Percentiles rank a stretch among this genome's conserved stretches.
Conservation (phyloP, 202 grass and related monocot genomes). For the Setaria italica region DNA sequence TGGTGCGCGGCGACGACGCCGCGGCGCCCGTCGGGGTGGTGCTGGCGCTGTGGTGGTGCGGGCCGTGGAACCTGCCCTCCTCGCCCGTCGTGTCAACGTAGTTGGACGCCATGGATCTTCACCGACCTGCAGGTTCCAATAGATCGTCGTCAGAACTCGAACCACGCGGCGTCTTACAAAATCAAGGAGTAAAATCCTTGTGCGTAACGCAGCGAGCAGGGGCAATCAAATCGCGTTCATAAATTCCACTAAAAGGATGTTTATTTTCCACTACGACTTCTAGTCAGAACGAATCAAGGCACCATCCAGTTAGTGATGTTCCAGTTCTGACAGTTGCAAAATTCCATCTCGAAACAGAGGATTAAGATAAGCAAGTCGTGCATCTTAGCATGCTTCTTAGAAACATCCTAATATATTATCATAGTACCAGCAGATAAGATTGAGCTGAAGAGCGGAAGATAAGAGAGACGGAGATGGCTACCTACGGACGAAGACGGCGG, state of each 20-base stretch:
- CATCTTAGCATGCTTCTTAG: not conserved
- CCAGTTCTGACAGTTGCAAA: not conserved
- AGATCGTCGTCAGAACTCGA: not conserved
- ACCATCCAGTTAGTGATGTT: not conserved
- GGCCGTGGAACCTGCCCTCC: constrained; percentile 60
- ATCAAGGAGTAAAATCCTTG: not conserved
- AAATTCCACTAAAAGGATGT: not conserved
- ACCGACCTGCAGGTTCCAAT: constrained; percentile 4
- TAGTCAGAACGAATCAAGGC: not conserved
- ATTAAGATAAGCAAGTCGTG: not conserved
- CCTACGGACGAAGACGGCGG: not conserved
- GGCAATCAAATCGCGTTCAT: not conserved
- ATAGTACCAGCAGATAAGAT: not conserved
- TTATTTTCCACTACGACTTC: not conserved
- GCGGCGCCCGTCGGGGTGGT: constrained; percentile 55
- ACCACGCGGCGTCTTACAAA: not conserved
- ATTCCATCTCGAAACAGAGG: not conserved
- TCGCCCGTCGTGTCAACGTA: constrained; percentile 58
- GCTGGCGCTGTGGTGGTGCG: constrained; percentile 43
- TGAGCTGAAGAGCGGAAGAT: not conserved
- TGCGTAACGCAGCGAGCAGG: not conserved
- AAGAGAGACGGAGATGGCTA: not conserved
- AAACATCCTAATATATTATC: not conserved
- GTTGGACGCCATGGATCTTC: constrained; percentile 72
- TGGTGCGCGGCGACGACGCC: constrained; percentile 56